These are phyloP conservation scores for Diplocarpon mali DNA, from an alignment of 2,329 filamentous ascomycete species.

Conservation along the genomic window DNA sequence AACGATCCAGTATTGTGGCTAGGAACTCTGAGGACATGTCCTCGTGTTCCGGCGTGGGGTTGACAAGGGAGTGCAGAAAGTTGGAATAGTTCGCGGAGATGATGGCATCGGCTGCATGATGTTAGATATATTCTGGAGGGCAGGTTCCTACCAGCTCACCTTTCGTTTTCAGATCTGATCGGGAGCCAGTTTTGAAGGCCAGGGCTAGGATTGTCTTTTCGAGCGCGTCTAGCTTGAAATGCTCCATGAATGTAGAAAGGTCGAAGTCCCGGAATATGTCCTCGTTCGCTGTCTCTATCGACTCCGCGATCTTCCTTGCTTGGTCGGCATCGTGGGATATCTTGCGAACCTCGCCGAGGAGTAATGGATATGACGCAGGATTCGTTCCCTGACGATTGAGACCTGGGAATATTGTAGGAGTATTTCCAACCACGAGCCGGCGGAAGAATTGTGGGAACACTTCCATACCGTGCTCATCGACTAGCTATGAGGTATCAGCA, in stretches of 20 bases:
- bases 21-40: conserved; percentile 61
- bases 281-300: conserved; percentile 80
- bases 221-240: conserved; percentile 85
- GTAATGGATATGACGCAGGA: conserved; percentile 71
- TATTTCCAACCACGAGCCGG: conserved; percentile 84
- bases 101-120: conserved; percentile 67
- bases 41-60: conserved; percentile 50
- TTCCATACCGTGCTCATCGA: conserved; percentile 99
- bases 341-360: conserved; percentile 78
- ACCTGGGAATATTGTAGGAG: conserved; percentile 78
- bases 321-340: conserved; percentile 71
- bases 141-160: conserved; percentile 39
- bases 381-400: conserved; percentile 62
- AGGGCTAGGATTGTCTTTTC: conserved; percentile 80
- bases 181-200: conserved; percentile 75
- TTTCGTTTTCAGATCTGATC: conserved; percentile 77
- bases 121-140: conserved; percentile 7
- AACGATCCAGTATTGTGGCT: conserved; percentile 71
- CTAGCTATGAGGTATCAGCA: conserved; percentile 46
- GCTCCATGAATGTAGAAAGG: conserved; percentile 86
- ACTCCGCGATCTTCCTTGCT: conserved; percentile 83
- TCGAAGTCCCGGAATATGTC: conserved; percentile 96
- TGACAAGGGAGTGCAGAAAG: conserved; percentile 67
- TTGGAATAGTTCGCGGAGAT: conserved; percentile 67
- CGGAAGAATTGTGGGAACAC: conserved; percentile 94